Conservation (phyloP, 2,329 filamentous ascomycete species). For the Cytospora leucostoma region DNA sequence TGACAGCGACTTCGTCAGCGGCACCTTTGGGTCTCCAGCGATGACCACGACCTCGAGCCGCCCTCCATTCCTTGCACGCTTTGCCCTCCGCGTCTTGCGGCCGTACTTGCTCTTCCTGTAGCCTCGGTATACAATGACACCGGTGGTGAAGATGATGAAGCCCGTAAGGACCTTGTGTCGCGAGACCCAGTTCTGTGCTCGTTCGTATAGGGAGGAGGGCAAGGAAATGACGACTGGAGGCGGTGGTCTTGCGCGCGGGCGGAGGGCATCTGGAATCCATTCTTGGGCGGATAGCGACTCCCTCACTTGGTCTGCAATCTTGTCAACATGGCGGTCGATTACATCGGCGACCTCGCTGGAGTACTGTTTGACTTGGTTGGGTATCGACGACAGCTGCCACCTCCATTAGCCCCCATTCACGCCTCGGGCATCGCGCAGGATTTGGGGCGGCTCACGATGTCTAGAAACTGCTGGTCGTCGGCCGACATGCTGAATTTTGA, state of each 20-base stretch:
- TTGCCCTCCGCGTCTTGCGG: slow-evolving; percentile 72
- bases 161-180: slow-evolving; percentile 74
- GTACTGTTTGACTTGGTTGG: slow-evolving; percentile 68
- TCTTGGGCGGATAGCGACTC: slow-evolving; percentile 65
- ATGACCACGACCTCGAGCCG: slow-evolving; percentile 85
- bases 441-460: slow-evolving; percentile 26
- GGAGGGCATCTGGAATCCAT: slow-evolving; percentile 73
- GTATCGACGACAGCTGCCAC: slow-evolving; percentile 52
- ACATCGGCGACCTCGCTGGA: slow-evolving; percentile 74
- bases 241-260: slow-evolving; percentile 56
- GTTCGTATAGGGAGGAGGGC: slow-evolving; percentile 47
- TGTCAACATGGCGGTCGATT: slow-evolving; percentile 79
- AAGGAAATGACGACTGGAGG: slow-evolving; percentile 38
- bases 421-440: background rate
- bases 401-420: background rate
- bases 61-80: slow-evolving; percentile 77
- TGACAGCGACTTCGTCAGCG: slow-evolving; percentile 79
- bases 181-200: slow-evolving; percentile 69
- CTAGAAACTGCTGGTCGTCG: slow-evolving; percentile 32
- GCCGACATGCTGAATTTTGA: slow-evolving; percentile 27
- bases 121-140: slow-evolving; percentile 60
- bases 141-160: slow-evolving; percentile 68
- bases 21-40: slow-evolving; percentile 82
- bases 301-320: slow-evolving; percentile 69
- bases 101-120: slow-evolving; percentile 56